phyloP scores from a whole-genome alignment of 805 yeast species.

The Candida tibetensis region DNA sequence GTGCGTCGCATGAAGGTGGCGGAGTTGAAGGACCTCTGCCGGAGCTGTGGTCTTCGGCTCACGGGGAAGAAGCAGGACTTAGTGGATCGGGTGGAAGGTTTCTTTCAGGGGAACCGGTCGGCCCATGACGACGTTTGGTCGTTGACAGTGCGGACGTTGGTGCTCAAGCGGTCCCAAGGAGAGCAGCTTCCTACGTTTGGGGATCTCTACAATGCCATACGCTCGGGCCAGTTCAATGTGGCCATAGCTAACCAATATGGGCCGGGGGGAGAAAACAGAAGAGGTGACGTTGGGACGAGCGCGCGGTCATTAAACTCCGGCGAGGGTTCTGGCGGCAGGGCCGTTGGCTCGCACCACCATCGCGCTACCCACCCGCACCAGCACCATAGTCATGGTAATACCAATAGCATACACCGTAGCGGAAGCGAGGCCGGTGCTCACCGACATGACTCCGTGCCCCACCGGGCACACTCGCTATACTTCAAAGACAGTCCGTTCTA shows the following conservation, averaged over 20 bases:
- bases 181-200: conserved; percentile 38
- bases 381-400: not conserved
- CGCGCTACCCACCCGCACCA: not conserved
- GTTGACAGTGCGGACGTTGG: conserved; percentile 43
- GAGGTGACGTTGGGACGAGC: not conserved
- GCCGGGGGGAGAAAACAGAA: not conserved
- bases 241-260: not conserved
- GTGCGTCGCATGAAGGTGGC: conserved; percentile 44
- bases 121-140: conserved; percentile 43
- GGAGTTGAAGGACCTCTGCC: conserved; percentile 52
- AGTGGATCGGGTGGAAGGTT: conserved; percentile 50
- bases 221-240: conserved; percentile 21
- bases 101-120: conserved; percentile 36
- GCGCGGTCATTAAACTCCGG: not conserved
- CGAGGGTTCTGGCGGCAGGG: not conserved
- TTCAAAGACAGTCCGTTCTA: conserved; percentile 60
- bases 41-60: conserved; percentile 45
- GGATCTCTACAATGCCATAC: conserved; percentile 26
- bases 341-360: not conserved
- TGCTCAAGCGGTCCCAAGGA: conserved; percentile 34
- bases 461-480: conserved; percentile 40
- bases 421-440: not conserved
- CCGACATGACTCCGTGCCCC: conserved; percentile 9
- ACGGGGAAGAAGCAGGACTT: conserved; percentile 64
- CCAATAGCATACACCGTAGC: not conserved